Evolutionary conservation across 805 yeast genomes (phyloP).

Genomic region (Monosporozyma yasuniensis): DNA sequence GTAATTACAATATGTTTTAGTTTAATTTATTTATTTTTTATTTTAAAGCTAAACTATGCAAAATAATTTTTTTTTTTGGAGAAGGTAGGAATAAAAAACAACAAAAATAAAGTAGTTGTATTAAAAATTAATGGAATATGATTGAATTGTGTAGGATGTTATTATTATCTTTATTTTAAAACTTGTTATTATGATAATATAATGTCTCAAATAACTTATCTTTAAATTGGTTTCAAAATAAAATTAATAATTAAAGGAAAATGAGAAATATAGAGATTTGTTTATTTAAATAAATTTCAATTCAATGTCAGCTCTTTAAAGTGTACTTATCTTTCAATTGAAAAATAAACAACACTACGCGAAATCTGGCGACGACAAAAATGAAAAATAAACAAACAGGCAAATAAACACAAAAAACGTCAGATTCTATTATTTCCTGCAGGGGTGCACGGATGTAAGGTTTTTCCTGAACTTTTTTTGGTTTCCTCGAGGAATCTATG

Average conservation of each 20-base stretch:
- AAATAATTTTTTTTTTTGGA: not conserved
- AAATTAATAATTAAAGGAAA: not conserved
- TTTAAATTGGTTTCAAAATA: not conserved
- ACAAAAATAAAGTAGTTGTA: not conserved
- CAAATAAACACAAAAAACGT: not conserved
- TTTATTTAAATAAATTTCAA: not conserved
- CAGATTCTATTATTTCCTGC: no score
- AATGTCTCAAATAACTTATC: not conserved
- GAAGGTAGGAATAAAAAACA: not conserved
- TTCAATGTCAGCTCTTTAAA: not conserved
- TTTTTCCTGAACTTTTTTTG: no score
- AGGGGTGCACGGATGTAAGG: not conserved
- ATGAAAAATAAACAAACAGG: not conserved
- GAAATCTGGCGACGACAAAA: not conserved
- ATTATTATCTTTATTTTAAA: not conserved
- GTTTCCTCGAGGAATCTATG: no score
- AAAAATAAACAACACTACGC: not conserved
- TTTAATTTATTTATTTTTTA: no score
- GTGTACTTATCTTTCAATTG: not conserved
- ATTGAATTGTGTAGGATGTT: not conserved
- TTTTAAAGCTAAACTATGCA: not conserved
- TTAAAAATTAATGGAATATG: not conserved
- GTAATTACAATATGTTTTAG: not conserved
- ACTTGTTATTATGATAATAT: not conserved
- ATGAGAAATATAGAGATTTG: not conserved